A percentile compares a stretch with the other conserved stretches of the same genome.
Conservation (phyloP, 2,329 filamentous ascomycete species). For the Penicillium verrucosum region DNA sequence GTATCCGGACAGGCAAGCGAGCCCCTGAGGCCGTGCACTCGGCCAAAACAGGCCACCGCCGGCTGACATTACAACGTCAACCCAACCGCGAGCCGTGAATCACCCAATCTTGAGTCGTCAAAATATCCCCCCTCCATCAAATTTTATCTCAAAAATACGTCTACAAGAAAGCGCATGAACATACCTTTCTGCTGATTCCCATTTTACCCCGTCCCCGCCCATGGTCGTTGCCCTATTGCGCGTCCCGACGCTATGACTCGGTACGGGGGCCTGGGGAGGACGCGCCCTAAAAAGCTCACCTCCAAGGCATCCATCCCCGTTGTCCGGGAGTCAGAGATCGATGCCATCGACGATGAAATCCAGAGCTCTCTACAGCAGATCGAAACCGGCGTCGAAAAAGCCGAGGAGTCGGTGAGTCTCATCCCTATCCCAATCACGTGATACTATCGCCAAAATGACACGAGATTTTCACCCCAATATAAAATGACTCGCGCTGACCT, state of each 20-base stretch:
- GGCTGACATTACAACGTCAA: slow-evolving; percentile 46
- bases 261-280: slow-evolving; percentile 47
- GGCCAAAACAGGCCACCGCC: slow-evolving; percentile 41
- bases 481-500: slow-evolving; percentile 17
- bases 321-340: slow-evolving; percentile 85
- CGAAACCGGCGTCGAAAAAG: slow-evolving; percentile 94
- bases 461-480: slow-evolving; percentile 32
- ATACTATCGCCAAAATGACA: slow-evolving; percentile 31
- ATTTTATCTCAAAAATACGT: slow-evolving; percentile 57
- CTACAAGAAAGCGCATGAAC: slow-evolving; percentile 53
- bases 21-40: slow-evolving; percentile 43
- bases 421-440: slow-evolving; percentile 42
- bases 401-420: slow-evolving; percentile 88
- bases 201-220: slow-evolving; percentile 58
- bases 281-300: slow-evolving; percentile 70
- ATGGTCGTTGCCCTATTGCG: slow-evolving; percentile 38
- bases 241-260: slow-evolving; percentile 45
- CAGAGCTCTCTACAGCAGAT: slow-evolving; percentile 79
- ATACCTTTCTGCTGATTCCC: slow-evolving; percentile 61
- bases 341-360: slow-evolving; percentile 80
- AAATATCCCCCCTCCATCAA: slow-evolving; percentile 44
- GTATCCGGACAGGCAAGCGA: slow-evolving; percentile 39
- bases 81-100: slow-evolving; percentile 36
- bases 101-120: slow-evolving; percentile 20
- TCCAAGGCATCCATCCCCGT: slow-evolving; percentile 84